phyloP scores from a whole-genome alignment of 176 grass and related monocot species.

The Carex littledalei region DNA sequence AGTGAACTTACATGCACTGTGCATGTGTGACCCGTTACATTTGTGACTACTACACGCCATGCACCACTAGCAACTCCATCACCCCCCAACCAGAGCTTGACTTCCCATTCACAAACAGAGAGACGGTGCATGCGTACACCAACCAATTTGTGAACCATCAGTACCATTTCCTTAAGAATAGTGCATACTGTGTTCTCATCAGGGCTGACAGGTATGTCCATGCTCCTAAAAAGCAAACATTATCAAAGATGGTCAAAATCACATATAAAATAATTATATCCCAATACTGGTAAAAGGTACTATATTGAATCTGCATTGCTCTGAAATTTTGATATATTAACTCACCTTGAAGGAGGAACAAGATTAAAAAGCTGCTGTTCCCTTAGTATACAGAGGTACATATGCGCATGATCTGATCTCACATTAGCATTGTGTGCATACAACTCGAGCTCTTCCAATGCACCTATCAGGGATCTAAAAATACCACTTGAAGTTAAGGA shows the following conservation, averaged over 20 bases:
- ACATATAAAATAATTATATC: neutral
- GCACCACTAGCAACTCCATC: conserved; percentile 69
- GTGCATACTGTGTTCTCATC: conserved; percentile 54
- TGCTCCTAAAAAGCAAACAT: conserved; percentile 42
- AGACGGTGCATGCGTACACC: conserved; percentile 94
- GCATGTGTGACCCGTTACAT: conserved; percentile 95
- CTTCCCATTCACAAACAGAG: conserved; percentile 97
- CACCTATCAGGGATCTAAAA: conserved; percentile 82
- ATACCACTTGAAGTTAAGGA: conserved; percentile 84
- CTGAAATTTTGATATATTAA: conserved; percentile 18
- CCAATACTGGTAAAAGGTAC: neutral
- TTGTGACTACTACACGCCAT: conserved; percentile 93
- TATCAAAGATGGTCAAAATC: neutral
- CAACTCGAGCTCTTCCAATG: conserved; percentile 93
- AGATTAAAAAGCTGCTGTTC: conserved; percentile 75
- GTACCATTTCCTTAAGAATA: conserved; percentile 80
- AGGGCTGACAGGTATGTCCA: conserved; percentile 41
- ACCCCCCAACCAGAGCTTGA: conserved; percentile 79
- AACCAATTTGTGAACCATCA: conserved; percentile 89
- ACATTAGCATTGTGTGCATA: conserved; percentile 69
- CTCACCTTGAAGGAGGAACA: conserved; percentile 79
- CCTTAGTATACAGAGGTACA: conserved; percentile 81
- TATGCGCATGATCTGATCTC: conserved; percentile 84
- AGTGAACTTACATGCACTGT: conserved; percentile 81
- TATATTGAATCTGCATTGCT: neutral